Percentiles rank a stretch among this genome's conserved stretches.
phyloP scores from a whole-genome alignment of 345 rosid genomes.

The Syzygium jambos region DNA sequence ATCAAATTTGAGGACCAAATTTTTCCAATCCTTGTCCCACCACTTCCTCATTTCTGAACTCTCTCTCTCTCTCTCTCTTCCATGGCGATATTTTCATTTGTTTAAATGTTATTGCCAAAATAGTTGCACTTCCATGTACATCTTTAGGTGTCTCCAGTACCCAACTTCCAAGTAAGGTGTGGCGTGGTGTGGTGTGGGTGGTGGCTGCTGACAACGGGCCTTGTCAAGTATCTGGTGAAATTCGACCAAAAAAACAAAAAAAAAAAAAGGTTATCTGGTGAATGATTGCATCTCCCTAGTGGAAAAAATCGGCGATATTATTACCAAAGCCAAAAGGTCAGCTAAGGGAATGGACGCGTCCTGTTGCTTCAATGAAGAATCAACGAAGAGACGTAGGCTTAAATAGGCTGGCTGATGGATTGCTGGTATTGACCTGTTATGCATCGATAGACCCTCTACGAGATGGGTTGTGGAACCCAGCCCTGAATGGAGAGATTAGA shows the following conservation, averaged over 20 bases:
- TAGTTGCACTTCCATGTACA: background rate
- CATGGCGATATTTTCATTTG: background rate
- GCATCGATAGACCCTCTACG: background rate
- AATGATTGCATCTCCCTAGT: background rate
- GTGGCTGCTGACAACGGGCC: background rate
- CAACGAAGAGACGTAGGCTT: background rate
- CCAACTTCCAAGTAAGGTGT: background rate
- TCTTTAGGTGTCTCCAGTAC: background rate
- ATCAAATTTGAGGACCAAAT: background rate
- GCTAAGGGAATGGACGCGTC: background rate
- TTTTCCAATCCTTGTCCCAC: background rate
- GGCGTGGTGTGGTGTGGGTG: background rate
- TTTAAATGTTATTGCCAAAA: background rate
- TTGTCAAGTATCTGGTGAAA: background rate
- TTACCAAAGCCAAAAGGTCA: background rate
- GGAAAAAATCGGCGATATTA: background rate
- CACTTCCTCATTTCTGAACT: background rate
- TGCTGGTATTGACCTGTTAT: background rate
- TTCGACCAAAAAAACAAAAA: too few species aligned
- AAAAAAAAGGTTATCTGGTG: background rate
- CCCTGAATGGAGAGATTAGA: background rate
- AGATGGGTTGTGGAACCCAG: background rate
- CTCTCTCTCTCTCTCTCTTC: background rate
- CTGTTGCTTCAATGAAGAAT: background rate
- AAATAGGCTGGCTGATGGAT: background rate